phyloP scores from a whole-genome alignment of 2,329 filamentous ascomycete species.

The Exophiala aquamarina region DNA sequence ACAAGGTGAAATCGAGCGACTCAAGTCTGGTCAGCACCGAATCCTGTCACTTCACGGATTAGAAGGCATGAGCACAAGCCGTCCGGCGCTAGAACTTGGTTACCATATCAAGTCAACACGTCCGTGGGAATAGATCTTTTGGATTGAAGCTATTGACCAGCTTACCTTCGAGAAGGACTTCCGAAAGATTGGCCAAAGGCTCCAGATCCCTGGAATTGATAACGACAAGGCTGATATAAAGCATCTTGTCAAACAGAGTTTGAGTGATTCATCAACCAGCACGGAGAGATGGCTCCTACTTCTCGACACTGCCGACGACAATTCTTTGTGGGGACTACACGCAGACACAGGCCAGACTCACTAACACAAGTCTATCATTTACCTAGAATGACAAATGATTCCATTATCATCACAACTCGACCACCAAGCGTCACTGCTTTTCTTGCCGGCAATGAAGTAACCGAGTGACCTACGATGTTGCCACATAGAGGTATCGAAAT shows the following conservation, averaged over 20 bases:
- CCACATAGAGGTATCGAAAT: conserved; percentile 23
- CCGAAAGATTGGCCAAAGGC: conserved; percentile 4
- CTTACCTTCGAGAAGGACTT: conserved; percentile 14
- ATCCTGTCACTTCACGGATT: too few relatives aligned
- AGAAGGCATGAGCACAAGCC: too few relatives aligned
- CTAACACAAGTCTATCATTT: conserved; percentile 16
- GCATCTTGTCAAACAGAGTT: conserved; percentile 6
- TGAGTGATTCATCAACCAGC: conserved; percentile 4
- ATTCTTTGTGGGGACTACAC: not conserved
- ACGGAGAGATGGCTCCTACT: conserved; percentile 20
- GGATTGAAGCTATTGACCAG: conserved; percentile 8
- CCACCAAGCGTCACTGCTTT: conserved; percentile 19
- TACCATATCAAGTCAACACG: not conserved
- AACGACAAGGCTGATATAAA: conserved; percentile 6
- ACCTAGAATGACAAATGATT: conserved; percentile 14
- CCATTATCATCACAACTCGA: too few relatives aligned
- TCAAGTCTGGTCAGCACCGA: too few relatives aligned
- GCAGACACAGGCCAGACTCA: too few relatives aligned
- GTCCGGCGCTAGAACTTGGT: too few relatives aligned
- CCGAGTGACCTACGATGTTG: conserved; percentile 1
- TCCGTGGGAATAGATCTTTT: conserved; percentile 16
- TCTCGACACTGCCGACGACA: conserved; percentile 25
- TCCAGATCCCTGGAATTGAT: conserved; percentile 9
- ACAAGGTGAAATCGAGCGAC: too few relatives aligned
- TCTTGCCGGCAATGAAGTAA: conserved; percentile 19